Conservation (phyloP, 2,329 filamentous ascomycete genomes). For the Paraphaeosphaeria minitans region DNA sequence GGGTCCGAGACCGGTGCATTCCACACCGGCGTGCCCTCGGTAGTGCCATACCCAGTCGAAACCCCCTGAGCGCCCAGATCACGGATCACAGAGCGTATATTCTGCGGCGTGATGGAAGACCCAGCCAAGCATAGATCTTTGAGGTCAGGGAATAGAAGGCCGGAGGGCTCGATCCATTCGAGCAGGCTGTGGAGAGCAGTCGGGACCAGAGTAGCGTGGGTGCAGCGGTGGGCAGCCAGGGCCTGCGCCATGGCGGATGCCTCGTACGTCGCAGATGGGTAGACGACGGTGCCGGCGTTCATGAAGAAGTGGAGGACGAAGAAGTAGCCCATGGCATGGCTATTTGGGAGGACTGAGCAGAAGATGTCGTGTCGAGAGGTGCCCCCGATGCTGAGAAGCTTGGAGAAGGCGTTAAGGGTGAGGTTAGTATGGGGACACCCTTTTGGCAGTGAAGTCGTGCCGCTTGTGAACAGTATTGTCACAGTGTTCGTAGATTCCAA, state of each 20-base stretch:
- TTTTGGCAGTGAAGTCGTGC: constrained; percentile 7
- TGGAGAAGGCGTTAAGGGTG: constrained; percentile 7
- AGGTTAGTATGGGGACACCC: constrained; percentile 7
- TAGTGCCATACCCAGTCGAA: constrained; percentile 6
- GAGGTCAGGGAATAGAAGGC: background rate
- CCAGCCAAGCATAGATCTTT: constrained; percentile 4
- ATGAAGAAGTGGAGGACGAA: constrained; percentile 5
- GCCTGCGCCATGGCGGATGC: background rate
- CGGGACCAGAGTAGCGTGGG: background rate
- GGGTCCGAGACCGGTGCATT: background rate
- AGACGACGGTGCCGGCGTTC: constrained; percentile 3
- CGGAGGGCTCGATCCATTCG: background rate
- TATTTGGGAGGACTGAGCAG: constrained; percentile 6
- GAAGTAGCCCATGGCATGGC: constrained; percentile 9
- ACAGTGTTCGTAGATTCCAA: background rate
- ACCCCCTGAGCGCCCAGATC: constrained; percentile 1
- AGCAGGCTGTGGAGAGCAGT: constrained; percentile 9
- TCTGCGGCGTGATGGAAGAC: constrained; percentile 2
- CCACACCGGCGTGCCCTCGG: constrained; percentile 5
- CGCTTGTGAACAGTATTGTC: constrained; percentile 6
- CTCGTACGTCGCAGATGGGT: constrained; percentile 6
- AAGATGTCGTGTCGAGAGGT: constrained; percentile 3
- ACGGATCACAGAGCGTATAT: constrained; percentile 1
- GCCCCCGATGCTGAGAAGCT: constrained; percentile 5
- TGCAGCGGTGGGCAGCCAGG: background rate